Evolutionary conservation across 1,284 basidiomycete species (phyloP), one percentile per base, ranked within the genome.

Genomic region (Microbotryum intermedium): DNA sequence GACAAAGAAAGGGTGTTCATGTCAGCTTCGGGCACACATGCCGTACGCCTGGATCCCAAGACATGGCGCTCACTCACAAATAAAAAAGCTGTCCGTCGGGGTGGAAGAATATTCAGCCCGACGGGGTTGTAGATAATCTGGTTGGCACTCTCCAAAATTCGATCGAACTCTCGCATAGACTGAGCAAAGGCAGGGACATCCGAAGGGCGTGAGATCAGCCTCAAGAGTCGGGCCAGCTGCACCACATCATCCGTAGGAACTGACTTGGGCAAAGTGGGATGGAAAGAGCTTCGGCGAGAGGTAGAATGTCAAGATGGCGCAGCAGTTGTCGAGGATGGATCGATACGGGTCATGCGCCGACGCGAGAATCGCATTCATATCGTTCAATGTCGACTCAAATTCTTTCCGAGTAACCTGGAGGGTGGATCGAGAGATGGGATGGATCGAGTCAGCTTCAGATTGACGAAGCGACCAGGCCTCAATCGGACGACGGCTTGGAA

Each of bases 51-150:
- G n/a, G n/a, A n/a, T n/a, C n/a, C n/a, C n/a, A n/a, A 23, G 50
- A 34, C 10, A 43, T 10, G 11, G 5, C 34, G 13, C 13, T 8
- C 2, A 85, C 87, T 75, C 72, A 91, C 88, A 75, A 87, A 93
- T 66, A 92, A 76, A 73, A 90, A 91, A 0, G 86, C 90, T 60
- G 85, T 83, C 69, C 81, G 81, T 45, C 80, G 78, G 2, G 90
- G 90, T 83, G 87, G 87, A 30, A 88, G 76, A 50, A 93, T 81
- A 65, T 89, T 85, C 66, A 93, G 74, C 3, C 90, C 90, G 5
- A 79, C 84, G 1, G 86, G 86, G 71, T 92, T 88, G 75, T 84
- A 90, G 21, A 86, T 64, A 50, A 80, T 78, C 28, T 72, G 73
- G 72, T 93, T 93, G 55, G 84, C 74, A 53, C 81, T 78, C 42